A percentile compares a stretch with the other conserved stretches of the same genome.
Conservation (phyloP, 345 rosid genomes). For the Aurinia saxatilis region DNA sequence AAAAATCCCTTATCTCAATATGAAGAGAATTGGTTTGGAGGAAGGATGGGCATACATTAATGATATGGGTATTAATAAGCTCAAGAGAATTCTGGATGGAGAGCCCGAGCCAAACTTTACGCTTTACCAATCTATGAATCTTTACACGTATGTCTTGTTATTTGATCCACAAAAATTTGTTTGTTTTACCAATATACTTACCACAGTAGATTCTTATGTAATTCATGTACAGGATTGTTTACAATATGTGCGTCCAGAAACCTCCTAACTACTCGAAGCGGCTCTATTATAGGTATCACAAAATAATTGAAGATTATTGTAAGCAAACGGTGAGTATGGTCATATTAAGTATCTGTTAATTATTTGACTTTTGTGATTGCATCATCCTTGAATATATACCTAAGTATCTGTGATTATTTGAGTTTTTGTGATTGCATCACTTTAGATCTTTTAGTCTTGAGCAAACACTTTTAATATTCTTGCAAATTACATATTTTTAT, state of each 20-base stretch:
- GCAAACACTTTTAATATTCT: no score
- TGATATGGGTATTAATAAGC: conserved; percentile 45
- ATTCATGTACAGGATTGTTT: conserved; percentile 31
- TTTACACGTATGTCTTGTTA: conserved; percentile 45
- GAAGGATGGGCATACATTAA: conserved; percentile 54
- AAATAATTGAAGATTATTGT: conserved; percentile 40
- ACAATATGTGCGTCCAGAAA: conserved; percentile 64
- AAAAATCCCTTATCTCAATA: conserved; percentile 18
- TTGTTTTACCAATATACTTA: no score
- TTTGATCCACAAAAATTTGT: no score
- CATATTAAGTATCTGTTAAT: no score
- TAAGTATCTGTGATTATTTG: no score
- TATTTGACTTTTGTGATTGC: no score
- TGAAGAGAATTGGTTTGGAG: conserved; percentile 43
- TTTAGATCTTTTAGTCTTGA: no score
- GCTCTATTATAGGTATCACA: conserved; percentile 52
- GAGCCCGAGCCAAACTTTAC: conserved; percentile 30
- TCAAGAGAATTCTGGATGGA: conserved; percentile 60
- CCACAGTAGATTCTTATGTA: background rate
- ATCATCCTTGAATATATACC: no score
- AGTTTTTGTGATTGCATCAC: no score
- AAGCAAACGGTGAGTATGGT: conserved; percentile 31
- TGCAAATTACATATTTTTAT: no score
- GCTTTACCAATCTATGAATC: conserved; percentile 39
- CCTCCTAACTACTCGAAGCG: conserved; percentile 55